These are phyloP conservation scores for Ogataea chonburiensis DNA, from an alignment of 805 yeast genomes.

Conservation along the genomic window DNA sequence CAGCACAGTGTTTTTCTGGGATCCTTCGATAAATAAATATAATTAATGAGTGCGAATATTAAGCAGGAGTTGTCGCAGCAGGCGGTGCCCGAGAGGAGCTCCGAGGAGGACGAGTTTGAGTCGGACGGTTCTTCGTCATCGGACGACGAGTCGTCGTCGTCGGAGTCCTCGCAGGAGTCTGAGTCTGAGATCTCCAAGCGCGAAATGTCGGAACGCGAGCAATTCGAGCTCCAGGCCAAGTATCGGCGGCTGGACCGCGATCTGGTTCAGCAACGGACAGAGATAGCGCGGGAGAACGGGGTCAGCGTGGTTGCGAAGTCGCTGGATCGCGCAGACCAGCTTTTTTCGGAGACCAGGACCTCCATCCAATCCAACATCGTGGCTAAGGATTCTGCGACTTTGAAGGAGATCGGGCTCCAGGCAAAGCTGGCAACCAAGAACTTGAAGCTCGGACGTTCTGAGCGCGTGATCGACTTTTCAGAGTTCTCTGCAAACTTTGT, in stretches of 20 bases:
- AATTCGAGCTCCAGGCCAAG: constrained; percentile 25
- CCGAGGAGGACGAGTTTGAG: constrained; percentile 6
- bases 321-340: constrained; percentile 43
- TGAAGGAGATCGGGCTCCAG: constrained; percentile 57
- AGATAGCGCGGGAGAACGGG: constrained; percentile 60
- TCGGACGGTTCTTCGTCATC: constrained; percentile 16
- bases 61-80: constrained; percentile 2
- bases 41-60: constrained; percentile 11
- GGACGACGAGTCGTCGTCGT: constrained; percentile 4
- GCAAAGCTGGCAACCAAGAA: constrained; percentile 65
- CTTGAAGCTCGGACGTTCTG: constrained; percentile 56
- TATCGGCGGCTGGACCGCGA: constrained; percentile 28
- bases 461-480: constrained; percentile 46
- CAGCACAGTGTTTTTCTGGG: constrained; percentile 1
- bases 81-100: neutral
- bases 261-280: constrained; percentile 40
- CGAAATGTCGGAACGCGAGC: constrained; percentile 27
- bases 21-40: constrained; percentile 5
- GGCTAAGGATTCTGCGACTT: constrained; percentile 66
- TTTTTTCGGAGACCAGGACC: constrained; percentile 44
- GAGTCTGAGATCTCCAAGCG: constrained; percentile 15
- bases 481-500: constrained; percentile 46
- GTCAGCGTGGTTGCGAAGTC: constrained; percentile 45
- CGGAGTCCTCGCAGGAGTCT: constrained; percentile 8
- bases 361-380: constrained; percentile 39